phyloP scores from a whole-genome alignment of 2,329 filamentous ascomycete species.

The Rutstroemia sp. region DNA sequence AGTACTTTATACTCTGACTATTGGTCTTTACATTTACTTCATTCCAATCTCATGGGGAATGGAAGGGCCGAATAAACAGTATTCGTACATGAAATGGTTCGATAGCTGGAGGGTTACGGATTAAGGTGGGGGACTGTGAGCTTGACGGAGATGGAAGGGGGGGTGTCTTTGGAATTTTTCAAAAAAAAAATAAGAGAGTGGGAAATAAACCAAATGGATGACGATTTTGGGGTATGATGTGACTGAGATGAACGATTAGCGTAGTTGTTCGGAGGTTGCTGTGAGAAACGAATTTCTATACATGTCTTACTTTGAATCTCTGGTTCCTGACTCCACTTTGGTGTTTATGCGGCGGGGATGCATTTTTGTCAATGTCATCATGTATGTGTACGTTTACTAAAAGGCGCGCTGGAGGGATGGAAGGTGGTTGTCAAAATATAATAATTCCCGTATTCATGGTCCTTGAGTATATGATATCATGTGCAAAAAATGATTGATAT shows the following conservation, averaged over 20 bases:
- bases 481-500: neutral
- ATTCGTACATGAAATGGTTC: conserved; percentile 92
- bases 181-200: neutral
- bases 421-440: neutral
- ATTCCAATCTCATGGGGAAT: conserved; percentile 95
- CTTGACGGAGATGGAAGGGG: neutral
- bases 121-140: conserved; percentile 10
- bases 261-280: neutral
- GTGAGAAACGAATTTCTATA: neutral
- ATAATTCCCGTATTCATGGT: neutral
- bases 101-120: conserved; percentile 57
- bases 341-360: neutral
- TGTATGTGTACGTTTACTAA: neutral
- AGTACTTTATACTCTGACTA: conserved; percentile 63
- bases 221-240: neutral
- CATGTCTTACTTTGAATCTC: neutral
- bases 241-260: neutral
- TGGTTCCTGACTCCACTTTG: neutral
- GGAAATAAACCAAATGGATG: neutral
- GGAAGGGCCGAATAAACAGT: conserved; percentile 75
- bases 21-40: conserved; percentile 84
- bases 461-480: neutral
- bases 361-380: neutral
- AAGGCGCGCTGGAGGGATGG: neutral
- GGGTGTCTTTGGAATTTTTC: neutral